Evolutionary conservation across 164 flowering plant genomes (phyloP).

Genomic region (Hamamelis virginiana): DNA sequence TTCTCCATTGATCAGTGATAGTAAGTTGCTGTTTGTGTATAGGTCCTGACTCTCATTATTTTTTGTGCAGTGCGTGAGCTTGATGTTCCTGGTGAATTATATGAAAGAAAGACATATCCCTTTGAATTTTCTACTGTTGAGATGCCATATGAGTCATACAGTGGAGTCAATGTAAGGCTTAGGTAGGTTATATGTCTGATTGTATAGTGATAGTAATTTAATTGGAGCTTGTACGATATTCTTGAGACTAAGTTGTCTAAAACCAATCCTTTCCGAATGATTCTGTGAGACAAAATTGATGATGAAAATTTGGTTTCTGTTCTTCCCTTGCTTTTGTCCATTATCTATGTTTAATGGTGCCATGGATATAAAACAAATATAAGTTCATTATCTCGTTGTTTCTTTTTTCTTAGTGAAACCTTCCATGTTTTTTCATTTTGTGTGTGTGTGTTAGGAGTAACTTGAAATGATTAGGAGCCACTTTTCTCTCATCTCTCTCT

Average conservation of each 20-base stretch:
- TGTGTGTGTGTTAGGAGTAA: too few relatives aligned
- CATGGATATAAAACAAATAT: not conserved
- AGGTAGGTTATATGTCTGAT: slow-evolving; percentile 34
- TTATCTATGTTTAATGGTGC: not conserved
- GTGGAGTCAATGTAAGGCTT: slow-evolving; percentile 70
- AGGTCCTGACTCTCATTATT: slow-evolving; percentile 1
- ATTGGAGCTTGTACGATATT: not conserved
- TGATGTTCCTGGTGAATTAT: slow-evolving; percentile 76
- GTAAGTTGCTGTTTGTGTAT: not conserved
- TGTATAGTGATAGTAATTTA: not conserved
- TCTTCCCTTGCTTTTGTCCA: not conserved
- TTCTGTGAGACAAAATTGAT: not conserved
- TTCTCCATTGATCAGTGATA: not conserved
- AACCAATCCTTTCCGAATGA: not conserved
- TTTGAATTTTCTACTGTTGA: slow-evolving; percentile 76
- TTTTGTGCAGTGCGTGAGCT: slow-evolving; percentile 57
- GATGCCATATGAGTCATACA: slow-evolving; percentile 73
- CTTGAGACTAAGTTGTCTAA: not conserved
- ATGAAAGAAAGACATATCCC: slow-evolving; percentile 61
- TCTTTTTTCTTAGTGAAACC: too few relatives aligned
- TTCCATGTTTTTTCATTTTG: too few relatives aligned
- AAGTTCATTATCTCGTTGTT: too few relatives aligned
- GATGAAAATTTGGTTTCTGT: not conserved
- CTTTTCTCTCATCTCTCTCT: too few relatives aligned
- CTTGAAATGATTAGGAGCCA: too few relatives aligned